Evolutionary conservation across 805 yeast species (phyloP).

Genomic region (Starmerella potacharoeniae): DNA sequence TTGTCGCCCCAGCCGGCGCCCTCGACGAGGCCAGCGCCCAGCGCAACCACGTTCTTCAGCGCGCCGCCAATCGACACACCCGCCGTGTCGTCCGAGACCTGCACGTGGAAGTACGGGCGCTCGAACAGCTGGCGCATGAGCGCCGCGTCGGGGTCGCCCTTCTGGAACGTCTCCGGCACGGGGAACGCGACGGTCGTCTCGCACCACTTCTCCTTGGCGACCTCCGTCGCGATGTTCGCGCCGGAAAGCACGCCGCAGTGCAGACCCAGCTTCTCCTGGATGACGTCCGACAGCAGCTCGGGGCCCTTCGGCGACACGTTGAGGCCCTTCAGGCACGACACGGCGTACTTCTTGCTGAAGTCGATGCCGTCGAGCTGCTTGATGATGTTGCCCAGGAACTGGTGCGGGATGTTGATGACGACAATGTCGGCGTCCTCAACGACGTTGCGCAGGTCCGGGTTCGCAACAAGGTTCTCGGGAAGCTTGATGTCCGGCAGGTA

Average conservation of each 20-base stretch:
- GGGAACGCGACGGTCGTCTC: constrained; percentile 95
- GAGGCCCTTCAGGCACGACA: constrained; percentile 91
- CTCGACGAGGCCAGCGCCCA: constrained; percentile 94
- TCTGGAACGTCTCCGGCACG: constrained; percentile 53
- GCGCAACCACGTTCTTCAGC: constrained; percentile 87
- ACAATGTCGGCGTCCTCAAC: constrained; percentile 74
- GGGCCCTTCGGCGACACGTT: constrained; percentile 81
- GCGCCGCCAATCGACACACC: constrained; percentile 98
- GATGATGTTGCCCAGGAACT: constrained; percentile 71
- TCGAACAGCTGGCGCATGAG: constrained; percentile 79
- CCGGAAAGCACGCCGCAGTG: constrained; percentile 96
- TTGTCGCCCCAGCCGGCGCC: constrained; percentile 99
- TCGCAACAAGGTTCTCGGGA: constrained; percentile 79
- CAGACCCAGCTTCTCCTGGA: constrained; percentile 69
- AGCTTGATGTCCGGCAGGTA: constrained; percentile 81
- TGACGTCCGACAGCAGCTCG: constrained; percentile 65
- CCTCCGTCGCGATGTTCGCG: constrained; percentile 95
- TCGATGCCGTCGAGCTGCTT: constrained; percentile 67
- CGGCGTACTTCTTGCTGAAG: constrained; percentile 62
- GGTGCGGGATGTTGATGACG: constrained; percentile 94
- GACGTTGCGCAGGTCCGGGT: constrained; percentile 68
- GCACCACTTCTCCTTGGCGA: constrained; percentile 90
- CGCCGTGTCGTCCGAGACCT: constrained; percentile 82
- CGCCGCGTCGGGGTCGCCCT: constrained; percentile 62
- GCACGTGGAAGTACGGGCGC: constrained; percentile 95